Evolutionary conservation across 495 filamentous ascomycete species (phyloP).

Genomic region (Ramalina intermedia): DNA sequence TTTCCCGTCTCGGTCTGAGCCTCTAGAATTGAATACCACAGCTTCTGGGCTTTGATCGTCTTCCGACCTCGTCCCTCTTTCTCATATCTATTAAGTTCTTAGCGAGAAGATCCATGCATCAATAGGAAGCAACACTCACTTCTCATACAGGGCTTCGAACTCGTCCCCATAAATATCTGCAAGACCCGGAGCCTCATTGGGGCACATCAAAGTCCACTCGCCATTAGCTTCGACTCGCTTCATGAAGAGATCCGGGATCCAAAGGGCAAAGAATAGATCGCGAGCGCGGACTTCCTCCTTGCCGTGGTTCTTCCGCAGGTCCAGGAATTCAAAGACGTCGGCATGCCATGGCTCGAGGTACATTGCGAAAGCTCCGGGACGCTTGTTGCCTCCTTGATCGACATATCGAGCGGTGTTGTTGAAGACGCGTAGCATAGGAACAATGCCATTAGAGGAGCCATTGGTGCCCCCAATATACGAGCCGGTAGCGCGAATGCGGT

Average conservation of each 20-base stretch:
- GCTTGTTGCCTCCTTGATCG: slow-evolving; percentile 98
- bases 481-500: slow-evolving; percentile 89
- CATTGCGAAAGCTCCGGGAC: slow-evolving; percentile 94
- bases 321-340: slow-evolving; percentile 93
- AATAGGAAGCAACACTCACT: slow-evolving; percentile 19
- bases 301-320: slow-evolving; percentile 96
- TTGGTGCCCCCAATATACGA: slow-evolving; percentile 97
- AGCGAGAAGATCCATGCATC: neutral
- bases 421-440: slow-evolving; percentile 95
- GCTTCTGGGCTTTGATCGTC: slow-evolving; percentile 92
- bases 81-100: slow-evolving; percentile 47
- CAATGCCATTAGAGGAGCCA: slow-evolving; percentile 90
- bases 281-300: slow-evolving; percentile 96
- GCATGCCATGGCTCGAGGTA: slow-evolving; percentile 99
- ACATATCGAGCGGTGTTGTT: slow-evolving; percentile 99
- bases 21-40: slow-evolving; percentile 96
- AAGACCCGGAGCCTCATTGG: slow-evolving; percentile 84
- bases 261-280: slow-evolving; percentile 93
- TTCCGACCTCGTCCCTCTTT: slow-evolving; percentile 74
- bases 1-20: slow-evolving; percentile 97
- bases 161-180: slow-evolving; percentile 96
- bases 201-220: slow-evolving; percentile 95
- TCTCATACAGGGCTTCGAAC: slow-evolving; percentile 88
- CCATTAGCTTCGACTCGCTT: slow-evolving; percentile 92
- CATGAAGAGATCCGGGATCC: slow-evolving; percentile 99